These are phyloP conservation scores for Candida anutae DNA, from an alignment of 1,139 yeast genomes.

Conservation along the genomic window DNA sequence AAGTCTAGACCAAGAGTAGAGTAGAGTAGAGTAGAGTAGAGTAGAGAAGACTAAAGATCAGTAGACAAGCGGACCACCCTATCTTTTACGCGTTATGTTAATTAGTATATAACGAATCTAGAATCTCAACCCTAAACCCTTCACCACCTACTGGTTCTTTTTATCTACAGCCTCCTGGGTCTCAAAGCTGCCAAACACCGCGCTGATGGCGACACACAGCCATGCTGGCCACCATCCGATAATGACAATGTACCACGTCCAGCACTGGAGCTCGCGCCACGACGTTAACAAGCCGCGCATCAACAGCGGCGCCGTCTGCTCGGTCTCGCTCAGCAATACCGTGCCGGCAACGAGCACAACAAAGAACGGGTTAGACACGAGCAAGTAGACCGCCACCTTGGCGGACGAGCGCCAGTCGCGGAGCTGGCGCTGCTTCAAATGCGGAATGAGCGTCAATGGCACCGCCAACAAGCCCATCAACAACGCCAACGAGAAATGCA, in stretches of 20 bases:
- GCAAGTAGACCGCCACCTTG: constrained; percentile 26
- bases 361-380: constrained; percentile 51
- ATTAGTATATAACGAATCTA: too few relatives aligned
- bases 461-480: constrained; percentile 57
- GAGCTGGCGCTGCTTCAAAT: constrained; percentile 1
- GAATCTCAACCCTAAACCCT: too few relatives aligned
- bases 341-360: constrained; percentile 27
- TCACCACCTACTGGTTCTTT: too few relatives aligned
- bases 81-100: too few relatives aligned
- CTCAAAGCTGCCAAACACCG: constrained; percentile 23
- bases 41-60: too few relatives aligned
- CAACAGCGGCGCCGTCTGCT: constrained; percentile 26
- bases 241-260: constrained; percentile 79
- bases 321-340: constrained; percentile 15
- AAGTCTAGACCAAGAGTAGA: too few relatives aligned
- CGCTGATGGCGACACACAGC: constrained; percentile 41
- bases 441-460: constrained; percentile 56
- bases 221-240: constrained; percentile 83
- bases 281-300: constrained; percentile 49
- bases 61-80: too few relatives aligned
- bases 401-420: constrained; percentile 9
- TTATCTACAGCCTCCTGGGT: too few relatives aligned
- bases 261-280: constrained; percentile 66
- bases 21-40: too few relatives aligned
- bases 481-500: constrained; percentile 79